Evolutionary conservation across 2,329 filamentous ascomycete genomes (phyloP).

Genomic region (Rutstroemia sp.): DNA sequence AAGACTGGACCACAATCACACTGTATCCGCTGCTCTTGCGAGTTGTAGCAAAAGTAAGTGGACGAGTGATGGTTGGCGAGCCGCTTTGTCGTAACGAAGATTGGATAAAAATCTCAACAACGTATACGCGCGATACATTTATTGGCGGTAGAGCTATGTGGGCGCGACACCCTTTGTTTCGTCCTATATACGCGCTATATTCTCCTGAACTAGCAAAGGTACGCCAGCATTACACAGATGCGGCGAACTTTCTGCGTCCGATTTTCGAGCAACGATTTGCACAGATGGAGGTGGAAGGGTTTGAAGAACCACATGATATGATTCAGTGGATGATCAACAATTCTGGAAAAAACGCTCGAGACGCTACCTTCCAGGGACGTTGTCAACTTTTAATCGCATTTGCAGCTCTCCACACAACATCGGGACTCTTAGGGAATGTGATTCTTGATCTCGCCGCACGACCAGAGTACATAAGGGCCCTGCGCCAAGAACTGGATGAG

Average conservation of each 20-base stretch:
- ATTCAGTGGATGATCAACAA: slow-evolving; percentile 8
- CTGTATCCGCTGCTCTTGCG: slow-evolving; percentile 30
- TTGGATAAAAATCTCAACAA: slow-evolving; percentile 19
- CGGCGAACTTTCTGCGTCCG: neutral
- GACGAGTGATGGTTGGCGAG: slow-evolving; percentile 22
- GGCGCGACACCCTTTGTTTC: slow-evolving; percentile 1
- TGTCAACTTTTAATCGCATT: slow-evolving; percentile 3
- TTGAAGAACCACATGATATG: slow-evolving; percentile 1
- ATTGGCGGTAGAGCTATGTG: neutral
- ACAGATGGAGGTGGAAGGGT: neutral
- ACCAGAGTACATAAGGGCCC: slow-evolving; percentile 35
- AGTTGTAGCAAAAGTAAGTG: slow-evolving; percentile 35
- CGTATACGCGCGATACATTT: slow-evolving; percentile 13
- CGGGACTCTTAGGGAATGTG: neutral
- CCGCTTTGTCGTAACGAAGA: slow-evolving; percentile 22
- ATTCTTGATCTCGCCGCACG: slow-evolving; percentile 43
- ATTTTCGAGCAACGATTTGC: neutral
- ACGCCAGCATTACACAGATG: slow-evolving; percentile 1
- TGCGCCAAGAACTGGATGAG: slow-evolving; percentile 13
- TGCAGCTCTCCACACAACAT: neutral
- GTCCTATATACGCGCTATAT: slow-evolving; percentile 1
- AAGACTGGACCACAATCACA: slow-evolving; percentile 26
- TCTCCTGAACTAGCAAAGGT: slow-evolving; percentile 1
- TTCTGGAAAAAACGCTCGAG: neutral
- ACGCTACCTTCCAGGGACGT: slow-evolving; percentile 2